Evolutionary conservation across 2,329 filamentous ascomycete species (phyloP).

Genomic region (Fusarium sp.): DNA sequence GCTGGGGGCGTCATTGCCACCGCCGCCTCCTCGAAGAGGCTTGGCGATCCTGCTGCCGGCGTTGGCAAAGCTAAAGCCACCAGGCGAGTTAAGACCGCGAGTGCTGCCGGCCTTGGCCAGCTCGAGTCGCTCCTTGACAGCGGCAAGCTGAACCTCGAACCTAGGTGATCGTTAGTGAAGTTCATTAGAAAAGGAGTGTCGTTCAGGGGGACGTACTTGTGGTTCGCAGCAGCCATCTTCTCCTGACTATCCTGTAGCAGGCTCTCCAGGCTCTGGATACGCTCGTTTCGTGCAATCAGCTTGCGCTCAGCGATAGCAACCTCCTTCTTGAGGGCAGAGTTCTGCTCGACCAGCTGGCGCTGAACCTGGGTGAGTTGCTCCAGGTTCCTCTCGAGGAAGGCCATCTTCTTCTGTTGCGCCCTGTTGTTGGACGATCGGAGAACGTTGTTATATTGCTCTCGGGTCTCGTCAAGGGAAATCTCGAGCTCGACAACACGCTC

Average conservation of each 20-base stretch:
- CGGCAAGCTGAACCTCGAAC: conserved; percentile 95
- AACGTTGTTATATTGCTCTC: conserved; percentile 99
- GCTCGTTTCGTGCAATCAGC: conserved; percentile 93
- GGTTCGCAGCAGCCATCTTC: conserved; percentile 95
- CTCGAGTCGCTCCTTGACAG: conserved; percentile 97
- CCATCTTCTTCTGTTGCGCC: conserved; percentile 99
- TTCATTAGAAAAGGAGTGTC: background rate
- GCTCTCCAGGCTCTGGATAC: conserved; percentile 91
- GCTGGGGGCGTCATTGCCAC: conserved; percentile 52
- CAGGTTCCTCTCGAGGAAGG: conserved; percentile 96
- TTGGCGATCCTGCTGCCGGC: conserved; percentile 74
- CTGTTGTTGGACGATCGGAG: conserved; percentile 96
- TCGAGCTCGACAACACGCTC: conserved; percentile 98
- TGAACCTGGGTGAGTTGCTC: conserved; percentile 98
- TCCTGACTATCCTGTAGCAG: conserved; percentile 97
- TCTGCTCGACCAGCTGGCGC: conserved; percentile 96
- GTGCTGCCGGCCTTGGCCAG: conserved; percentile 92
- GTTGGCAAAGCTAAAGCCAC: conserved; percentile 75
- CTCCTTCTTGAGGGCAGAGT: conserved; percentile 96
- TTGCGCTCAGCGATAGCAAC: conserved; percentile 98
- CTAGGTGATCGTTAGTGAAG: conserved; percentile 57
- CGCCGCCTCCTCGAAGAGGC: conserved; percentile 71
- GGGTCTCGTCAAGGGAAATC: conserved; percentile 95
- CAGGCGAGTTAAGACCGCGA: conserved; percentile 75
- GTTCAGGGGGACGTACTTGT: conserved; percentile 73